A percentile compares a stretch with the other conserved stretches of the same genome.
These are phyloP conservation scores for Trichoderma sp. DNA, from an alignment of 2,329 filamentous ascomycete genomes.

Conservation along the genomic window DNA sequence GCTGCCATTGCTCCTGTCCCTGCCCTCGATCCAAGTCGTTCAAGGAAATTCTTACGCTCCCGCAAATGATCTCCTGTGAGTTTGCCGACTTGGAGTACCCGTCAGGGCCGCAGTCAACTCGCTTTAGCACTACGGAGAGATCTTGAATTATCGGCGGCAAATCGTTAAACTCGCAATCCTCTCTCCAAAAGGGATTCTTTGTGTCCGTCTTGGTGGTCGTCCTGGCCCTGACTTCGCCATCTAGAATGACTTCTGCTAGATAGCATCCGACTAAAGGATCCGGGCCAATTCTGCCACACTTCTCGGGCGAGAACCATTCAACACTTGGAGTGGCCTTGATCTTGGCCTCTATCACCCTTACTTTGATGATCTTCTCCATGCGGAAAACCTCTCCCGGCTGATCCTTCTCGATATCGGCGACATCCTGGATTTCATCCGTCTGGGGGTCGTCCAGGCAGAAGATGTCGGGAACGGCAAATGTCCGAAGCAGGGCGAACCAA, in stretches of 20 bases:
- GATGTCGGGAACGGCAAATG: slow-evolving; percentile 87
- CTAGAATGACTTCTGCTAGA: slow-evolving; percentile 73
- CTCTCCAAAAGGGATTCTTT: slow-evolving; percentile 76
- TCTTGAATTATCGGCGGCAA: slow-evolving; percentile 66
- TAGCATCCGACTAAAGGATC: slow-evolving; percentile 64
- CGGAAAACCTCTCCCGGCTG: slow-evolving; percentile 53
- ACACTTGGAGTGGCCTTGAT: slow-evolving; percentile 41
- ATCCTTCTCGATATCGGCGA: slow-evolving; percentile 38
- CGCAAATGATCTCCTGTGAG: slow-evolving; percentile 54
- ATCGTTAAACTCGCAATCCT: slow-evolving; percentile 74
- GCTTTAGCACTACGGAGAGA: slow-evolving; percentile 69
- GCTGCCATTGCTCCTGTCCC: slow-evolving; percentile 85
- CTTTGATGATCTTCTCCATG: slow-evolving; percentile 57
- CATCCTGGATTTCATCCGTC: slow-evolving; percentile 42
- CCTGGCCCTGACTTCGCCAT: slow-evolving; percentile 73
- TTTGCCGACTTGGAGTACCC: slow-evolving; percentile 39
- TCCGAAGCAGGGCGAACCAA: slow-evolving; percentile 88
- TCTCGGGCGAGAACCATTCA: slow-evolving; percentile 26
- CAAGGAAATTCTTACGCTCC: slow-evolving; percentile 77
- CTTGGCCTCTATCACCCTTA: slow-evolving; percentile 62
- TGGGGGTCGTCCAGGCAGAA: slow-evolving; percentile 61
- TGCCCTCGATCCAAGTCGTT: slow-evolving; percentile 74
- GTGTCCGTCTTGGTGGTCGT: slow-evolving; percentile 70
- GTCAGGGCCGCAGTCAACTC: slow-evolving; percentile 51
- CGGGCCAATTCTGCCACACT: slow-evolving; percentile 25